phyloP scores from a whole-genome alignment of 352 stramenopile genomes.

The Phytophthora capsici region DNA sequence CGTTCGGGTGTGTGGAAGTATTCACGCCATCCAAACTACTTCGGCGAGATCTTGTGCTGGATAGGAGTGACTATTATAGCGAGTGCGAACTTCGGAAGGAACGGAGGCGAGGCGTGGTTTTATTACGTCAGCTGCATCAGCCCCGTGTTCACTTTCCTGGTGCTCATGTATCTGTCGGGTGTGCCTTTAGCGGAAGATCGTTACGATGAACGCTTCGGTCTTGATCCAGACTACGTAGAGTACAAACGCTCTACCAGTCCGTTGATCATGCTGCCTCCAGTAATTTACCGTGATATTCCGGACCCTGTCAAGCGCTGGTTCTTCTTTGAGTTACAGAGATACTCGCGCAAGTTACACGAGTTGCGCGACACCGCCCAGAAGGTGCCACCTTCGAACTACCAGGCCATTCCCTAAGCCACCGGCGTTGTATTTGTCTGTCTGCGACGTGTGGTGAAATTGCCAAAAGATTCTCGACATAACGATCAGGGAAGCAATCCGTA shows the following conservation, averaged over 20 bases:
- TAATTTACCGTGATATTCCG: slow-evolving; percentile 48
- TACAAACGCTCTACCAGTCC: slow-evolving; percentile 73
- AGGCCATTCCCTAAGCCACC: slow-evolving; percentile 33
- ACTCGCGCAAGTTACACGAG: slow-evolving; percentile 57
- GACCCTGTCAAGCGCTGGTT: slow-evolving; percentile 50
- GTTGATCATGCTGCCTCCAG: slow-evolving; percentile 57
- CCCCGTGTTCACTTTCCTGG: slow-evolving; percentile 59
- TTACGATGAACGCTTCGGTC: slow-evolving; percentile 69
- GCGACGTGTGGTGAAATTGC: slow-evolving; percentile 3
- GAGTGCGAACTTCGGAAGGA: slow-evolving; percentile 44
- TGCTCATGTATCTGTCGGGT: slow-evolving; percentile 76
- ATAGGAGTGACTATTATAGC: slow-evolving; percentile 56
- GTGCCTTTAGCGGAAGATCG: slow-evolving; percentile 70
- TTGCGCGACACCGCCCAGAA: slow-evolving; percentile 19
- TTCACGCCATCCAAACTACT: slow-evolving; percentile 93
- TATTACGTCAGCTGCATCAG: slow-evolving; percentile 56
- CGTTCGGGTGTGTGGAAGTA: slow-evolving; percentile 82
- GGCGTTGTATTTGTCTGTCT: background rate
- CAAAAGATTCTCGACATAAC: background rate
- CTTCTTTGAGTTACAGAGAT: slow-evolving; percentile 60
- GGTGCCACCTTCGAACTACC: slow-evolving; percentile 33
- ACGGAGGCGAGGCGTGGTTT: slow-evolving; percentile 45
- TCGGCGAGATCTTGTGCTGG: slow-evolving; percentile 94
- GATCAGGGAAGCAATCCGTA: too few species aligned
- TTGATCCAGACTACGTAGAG: slow-evolving; percentile 58